Base-by-base conservation (phyloP, 192 early-diverging fungal genomes). In the Phycomyces blakesleeanus region DNA sequence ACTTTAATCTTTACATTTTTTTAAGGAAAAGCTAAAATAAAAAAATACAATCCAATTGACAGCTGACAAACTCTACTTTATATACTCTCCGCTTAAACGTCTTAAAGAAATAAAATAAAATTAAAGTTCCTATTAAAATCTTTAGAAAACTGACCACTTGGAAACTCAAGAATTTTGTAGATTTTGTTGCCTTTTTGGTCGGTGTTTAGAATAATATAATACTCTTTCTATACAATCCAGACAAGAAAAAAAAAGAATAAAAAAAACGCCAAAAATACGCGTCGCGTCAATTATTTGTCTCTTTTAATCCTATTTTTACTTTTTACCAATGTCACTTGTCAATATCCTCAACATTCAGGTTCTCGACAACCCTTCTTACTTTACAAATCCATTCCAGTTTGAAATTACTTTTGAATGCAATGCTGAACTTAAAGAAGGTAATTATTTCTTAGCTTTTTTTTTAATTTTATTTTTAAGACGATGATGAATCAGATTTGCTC, bases 351-450 rank as follows among this genome's bases (percentile, higher is more conserved):
- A 93, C 71, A 85, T 95, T 68, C 74, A 91, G 80, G 86, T 97
- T 65, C 73, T 89, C 44, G 85, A 95, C 71, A 95, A 96, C 60
- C 90, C 94, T 52, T 81, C 91, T 59, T 71, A 77, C 49, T 98
- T 97, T 70, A 76, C 83, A 60, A 85, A 81, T 52, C 85, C 86
- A 12, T 97, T 95, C 76, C 78, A 88, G 66, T 92, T 99, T 68
- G 94, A 97, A 76, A 96, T 99, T 51, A 99, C 94, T 8, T 97
- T 99, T 74, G 97, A 99, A 70, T 95, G 95, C 75, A 84, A 93
- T 49, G 81, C 89, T 12, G 83, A 85, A 59, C 81, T 99, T 4
- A 67, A 89, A 62, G 91, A 94, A 71, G 95, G 93, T 95, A 74
- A 64, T 6, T 3, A 61, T 9, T 22, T 26, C 40, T 26, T 42